Base-by-base conservation (phyloP, 352 stramenopile genomes). In the Globisporangium uncinulatum region DNA sequence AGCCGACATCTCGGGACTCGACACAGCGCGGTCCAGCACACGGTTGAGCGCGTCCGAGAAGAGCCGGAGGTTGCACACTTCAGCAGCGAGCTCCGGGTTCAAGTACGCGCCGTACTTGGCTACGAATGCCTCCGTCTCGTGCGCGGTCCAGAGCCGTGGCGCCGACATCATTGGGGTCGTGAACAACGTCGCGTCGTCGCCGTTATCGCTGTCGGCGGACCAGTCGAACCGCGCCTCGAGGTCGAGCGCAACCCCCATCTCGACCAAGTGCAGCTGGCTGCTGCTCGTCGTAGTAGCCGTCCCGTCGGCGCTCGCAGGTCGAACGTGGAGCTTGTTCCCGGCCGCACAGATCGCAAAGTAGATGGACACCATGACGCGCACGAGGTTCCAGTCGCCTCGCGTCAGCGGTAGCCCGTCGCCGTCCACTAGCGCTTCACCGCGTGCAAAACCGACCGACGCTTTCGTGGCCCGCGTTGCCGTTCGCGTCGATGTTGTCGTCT, bases 61-160 rank as follows among this genome's bases (percentile, higher is more conserved):
- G 11, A 80, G 65, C 14, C 70, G 79, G 47, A 85, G 67, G 32
- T 86, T 93, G 63, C 83, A 94, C 0, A 92, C 71, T 62, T 94
- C 76, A 39, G 83, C 83, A 19, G 86, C 86, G 39, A 92, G 65
- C 50, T 95, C 86, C 6, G 85, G 77, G 52, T 92, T 90, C 48
- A 95, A 65, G 57, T 95, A 95, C 31, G 83, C 83, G 9, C 83
- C 83, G 43, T 95, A 95, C 54, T 90, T 92, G 51, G 62, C 68
- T 29, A 94, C 69, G 55, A 94, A 94, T 0, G 67, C 70, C 60
- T 92, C 65, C 5, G 82, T 72, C 61, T 90, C 80, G n/a, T 57
- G 55, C 29, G 62, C 61, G 19, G 68, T 72, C 71, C 73, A 86
- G 11, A 62, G 20, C 0, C 36, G 47, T 14, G 51, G 48, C 6